A percentile compares a stretch with the other conserved stretches of the same genome.
These are phyloP conservation scores for Ustilago vetiveriae DNA, from an alignment of 1,284 basidiomycete species.

Conservation along the genomic window DNA sequence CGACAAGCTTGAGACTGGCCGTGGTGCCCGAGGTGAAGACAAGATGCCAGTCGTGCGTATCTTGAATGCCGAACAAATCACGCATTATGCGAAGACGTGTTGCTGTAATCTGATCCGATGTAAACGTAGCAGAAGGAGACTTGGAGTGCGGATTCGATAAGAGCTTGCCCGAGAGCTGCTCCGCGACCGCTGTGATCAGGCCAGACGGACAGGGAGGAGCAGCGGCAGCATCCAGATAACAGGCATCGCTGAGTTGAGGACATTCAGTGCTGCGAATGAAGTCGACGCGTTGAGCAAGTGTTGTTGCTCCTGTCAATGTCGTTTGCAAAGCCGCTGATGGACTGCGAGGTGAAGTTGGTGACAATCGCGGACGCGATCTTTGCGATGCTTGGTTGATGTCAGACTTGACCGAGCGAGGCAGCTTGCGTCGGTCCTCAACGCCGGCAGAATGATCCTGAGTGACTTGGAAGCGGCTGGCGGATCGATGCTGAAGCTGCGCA, in stretches of 20 bases:
- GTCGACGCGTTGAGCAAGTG: conserved; percentile 7
- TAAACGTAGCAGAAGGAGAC: conserved; percentile 53
- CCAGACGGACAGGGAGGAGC: conserved; percentile 60
- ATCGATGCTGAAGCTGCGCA: conserved; percentile 17
- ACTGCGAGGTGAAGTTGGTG: not conserved
- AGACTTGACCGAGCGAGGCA: too few species aligned
- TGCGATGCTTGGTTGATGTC: too few species aligned
- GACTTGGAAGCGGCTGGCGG: conserved; percentile 15
- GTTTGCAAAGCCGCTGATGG: not conserved
- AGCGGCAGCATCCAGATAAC: conserved; percentile 65
- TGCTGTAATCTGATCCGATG: conserved; percentile 48
- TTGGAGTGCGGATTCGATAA: conserved; percentile 66
- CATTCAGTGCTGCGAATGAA: conserved; percentile 25
- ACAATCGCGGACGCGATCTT: too few species aligned
- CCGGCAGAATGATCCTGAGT: too few species aligned
- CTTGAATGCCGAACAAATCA: conserved; percentile 59
- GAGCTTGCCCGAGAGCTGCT: conserved; percentile 45
- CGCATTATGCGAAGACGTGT: conserved; percentile 52
- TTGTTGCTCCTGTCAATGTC: not conserved
- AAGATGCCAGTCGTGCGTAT: conserved; percentile 45
- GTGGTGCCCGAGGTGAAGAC: conserved; percentile 56
- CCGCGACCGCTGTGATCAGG: conserved; percentile 35
- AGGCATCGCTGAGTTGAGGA: conserved; percentile 33
- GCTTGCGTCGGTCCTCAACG: too few species aligned
- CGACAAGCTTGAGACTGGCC: conserved; percentile 48